These are phyloP conservation scores for Colletotrichum navitas DNA, from an alignment of 2,329 filamentous ascomycete species.

Conservation along the genomic window DNA sequence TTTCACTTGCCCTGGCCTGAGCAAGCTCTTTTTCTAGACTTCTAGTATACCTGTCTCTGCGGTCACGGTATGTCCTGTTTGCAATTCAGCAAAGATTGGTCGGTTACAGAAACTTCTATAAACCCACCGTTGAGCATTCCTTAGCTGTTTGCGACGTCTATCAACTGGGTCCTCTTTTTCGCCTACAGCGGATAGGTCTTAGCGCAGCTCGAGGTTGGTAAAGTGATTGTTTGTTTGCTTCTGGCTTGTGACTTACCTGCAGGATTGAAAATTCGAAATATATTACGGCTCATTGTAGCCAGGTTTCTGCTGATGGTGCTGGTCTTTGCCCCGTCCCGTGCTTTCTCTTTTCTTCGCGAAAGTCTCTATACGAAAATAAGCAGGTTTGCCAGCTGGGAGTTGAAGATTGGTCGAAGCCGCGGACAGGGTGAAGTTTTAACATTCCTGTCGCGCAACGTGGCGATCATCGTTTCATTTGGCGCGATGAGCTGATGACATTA, in stretches of 20 bases:
- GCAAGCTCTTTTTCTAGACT: constrained; percentile 47
- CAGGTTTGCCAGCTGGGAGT: too few relatives aligned
- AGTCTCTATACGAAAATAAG: too few relatives aligned
- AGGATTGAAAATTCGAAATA: constrained; percentile 53
- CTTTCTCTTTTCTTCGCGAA: too few relatives aligned
- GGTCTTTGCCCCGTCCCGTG: too few relatives aligned
- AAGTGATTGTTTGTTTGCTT: too few relatives aligned
- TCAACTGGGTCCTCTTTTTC: constrained; percentile 46
- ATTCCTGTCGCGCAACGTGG: too few relatives aligned
- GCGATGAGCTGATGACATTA: too few relatives aligned
- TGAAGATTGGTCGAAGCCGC: too few relatives aligned
- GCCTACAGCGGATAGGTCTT: constrained; percentile 34
- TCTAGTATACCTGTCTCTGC: constrained; percentile 48
- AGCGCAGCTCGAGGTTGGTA: neutral
- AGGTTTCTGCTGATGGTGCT: too few relatives aligned
- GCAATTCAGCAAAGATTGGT: neutral
- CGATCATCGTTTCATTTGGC: too few relatives aligned
- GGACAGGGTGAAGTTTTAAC: too few relatives aligned
- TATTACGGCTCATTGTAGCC: constrained; percentile 29
- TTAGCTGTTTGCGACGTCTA: constrained; percentile 47
- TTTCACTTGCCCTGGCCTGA: constrained; percentile 42
- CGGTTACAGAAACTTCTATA: neutral
- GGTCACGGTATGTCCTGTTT: constrained; percentile 48
- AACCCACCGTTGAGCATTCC: constrained; percentile 48
- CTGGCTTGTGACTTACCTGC: constrained; percentile 42